Base-by-base conservation (phyloP, 2,329 filamentous ascomycete species). In the Neopestalotiopsis clavispora region DNA sequence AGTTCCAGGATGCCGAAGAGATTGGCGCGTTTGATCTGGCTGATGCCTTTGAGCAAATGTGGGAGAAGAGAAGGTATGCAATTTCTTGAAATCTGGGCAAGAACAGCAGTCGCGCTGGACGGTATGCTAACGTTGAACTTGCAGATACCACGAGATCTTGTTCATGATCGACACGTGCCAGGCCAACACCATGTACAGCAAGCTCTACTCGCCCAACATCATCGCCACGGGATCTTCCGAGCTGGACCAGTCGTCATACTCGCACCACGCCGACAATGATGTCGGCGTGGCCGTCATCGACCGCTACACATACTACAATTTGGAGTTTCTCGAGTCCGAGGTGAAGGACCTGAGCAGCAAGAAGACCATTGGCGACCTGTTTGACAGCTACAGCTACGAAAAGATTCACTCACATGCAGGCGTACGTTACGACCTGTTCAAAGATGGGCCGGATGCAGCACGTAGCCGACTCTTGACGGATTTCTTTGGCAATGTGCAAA, bases 101-200 rank as follows among this genome's bases (percentile, higher is more conserved):
- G 17, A 12, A 20, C 4, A n/a, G 13, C 20, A 40, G n/a, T 10
- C 9, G 28, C 32, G 17, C 40, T 14, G 3, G 30, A 30, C 23
- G 23, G 23, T n/a, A 4, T 62, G 32, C 59, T 62, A 40, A 62
- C 6, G 12, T 20, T 34, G n/a, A 9, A 17, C 17, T 57, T 4
- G 23, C 72, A 92, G 91, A 78, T 99, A 98, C 81, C 94, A 98
- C 80, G 96, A 99, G 82, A 91, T 99, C 74, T 89, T 99, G 69
- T 99, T 99, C 85, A 99, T 99, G 96, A 99, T 99, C 82, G 96
- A 99, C 80, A 99, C 96, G 0, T 99, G 96, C 84, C 96, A 99
- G 83, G 96, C 96, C 67, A 99, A 99, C 80, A 99, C 96, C 40
- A 98, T 99, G 94, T 99, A 97, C 84, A 95, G 91, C 78, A 95